These are phyloP conservation scores for sunflower (Helianthus annuus) DNA, from an alignment of 129 eudicot species.

Conservation along the genomic window HanXRQr2.0-SUNRISE NC_035438.2:23018673-23019172, in stretches of 20 bases:
- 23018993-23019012: neutral
- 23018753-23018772: neutral
- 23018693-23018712: no score
- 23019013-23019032: neutral
- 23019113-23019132: constrained; percentile 1
- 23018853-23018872: no score
- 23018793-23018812: neutral
- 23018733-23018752: no score
- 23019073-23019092: constrained; percentile 27
- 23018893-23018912: neutral
- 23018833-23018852: no score
- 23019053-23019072: neutral
- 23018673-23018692: no score
- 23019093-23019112: constrained; percentile 40
- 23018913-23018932: neutral
- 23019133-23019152: constrained; percentile 8
- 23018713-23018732: no score
- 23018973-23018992: constrained; percentile 6
- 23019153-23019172: neutral
- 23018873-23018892: neutral
- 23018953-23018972: neutral
- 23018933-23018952: constrained; percentile 2
- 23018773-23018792: neutral
- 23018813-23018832: neutral
- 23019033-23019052: constrained; percentile 9